Evolutionary conservation across 306 rosid genomes (phyloP), one percentile per base, ranked within the genome.

Genomic region (Begonia masoniana): DNA sequence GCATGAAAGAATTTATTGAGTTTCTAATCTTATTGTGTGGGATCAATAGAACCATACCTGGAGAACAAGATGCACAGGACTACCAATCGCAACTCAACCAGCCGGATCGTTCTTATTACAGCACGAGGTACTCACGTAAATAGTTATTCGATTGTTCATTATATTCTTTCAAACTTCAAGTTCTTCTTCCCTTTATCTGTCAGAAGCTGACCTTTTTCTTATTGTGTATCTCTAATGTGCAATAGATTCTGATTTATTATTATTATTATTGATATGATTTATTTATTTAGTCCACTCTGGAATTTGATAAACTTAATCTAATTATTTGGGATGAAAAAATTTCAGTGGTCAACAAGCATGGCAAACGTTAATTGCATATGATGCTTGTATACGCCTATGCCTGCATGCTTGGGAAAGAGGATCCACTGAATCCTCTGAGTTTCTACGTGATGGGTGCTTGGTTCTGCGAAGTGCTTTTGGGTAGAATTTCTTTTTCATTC

Each of bases 371-470:
- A 72, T 91, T 63, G 82, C 99, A 47, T 82, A 91, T 65, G 99
- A 91, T 47, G 96, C 99, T 48, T 83, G 96, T 56, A 77, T 86
- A 65, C 92, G 94, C 47, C 76, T 91, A 51, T 91, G 99, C 70
- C 87, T 91, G 41, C 92, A 86, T 69, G 84, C 86, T 57, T 91
- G 99, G 96, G 96, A 74, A 53, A 71, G 66, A 71, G 99, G 99
- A 61, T 83, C 96, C 74, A 63, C 84, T 10, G 92, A 91, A 62
- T 95, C 99, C 41, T 88, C 96, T 0, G 94, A 81, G 62, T 91
- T 91, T 74, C 72, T 91, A 13, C 79, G 66, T 41, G 85, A 84
- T 50, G 92, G 77, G 71, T 91, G 99, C 49, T 50, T 83, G 55
- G 78, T 74, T 71, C 93, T 91, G 59, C 76, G 95, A 65, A 77